Base-by-base conservation (phyloP, 345 rosid genomes). In the Hibiscus mutabilis region DNA sequence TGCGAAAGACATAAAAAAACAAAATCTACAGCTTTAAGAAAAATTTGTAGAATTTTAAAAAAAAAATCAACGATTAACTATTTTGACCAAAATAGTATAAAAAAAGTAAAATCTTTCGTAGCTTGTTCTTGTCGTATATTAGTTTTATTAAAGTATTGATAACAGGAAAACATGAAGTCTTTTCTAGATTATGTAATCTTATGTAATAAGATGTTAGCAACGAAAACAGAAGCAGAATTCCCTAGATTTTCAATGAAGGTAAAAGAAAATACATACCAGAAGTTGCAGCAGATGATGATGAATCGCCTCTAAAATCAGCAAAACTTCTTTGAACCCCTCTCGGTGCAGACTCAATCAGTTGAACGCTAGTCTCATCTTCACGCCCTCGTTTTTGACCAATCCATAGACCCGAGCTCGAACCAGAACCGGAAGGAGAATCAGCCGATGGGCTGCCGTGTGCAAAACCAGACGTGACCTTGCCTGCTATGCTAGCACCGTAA, bases 331-430 rank as follows among this genome's bases (percentile, higher is more conserved):
- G 81, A 77, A 60, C 74, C 44, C 12, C 12, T 76, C 77, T 80
- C 0, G 75, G 75, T 3, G 55, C 12, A 53, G 81, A 66, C 13
- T 77, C 85, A 27, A 74, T 35, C 37, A 56, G 60, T 68, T 47
- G 75, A 66, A 80, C 3, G 2, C 60, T 1, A 42, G 13, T 52
- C 10, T 75, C 76, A 16, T 77, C 83, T 53, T 85, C 82, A 31
- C 85, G 74, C 29, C 73, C 75, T 62, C 85, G 81, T 68, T 79
- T 85, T 8, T 79, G 81, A 11, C 82, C 86, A 72, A 75, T 68
- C 79, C 80, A 75, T 2, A 52, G 18, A 5, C 73, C 83, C 18
- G 53, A 49, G 15, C 52, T 15, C 5, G 52, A 14, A 14, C 52
- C n/a, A 51, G 76, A 75, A 35, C 67, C 35, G n/a, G 66, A 31